Evolutionary conservation across 2,329 filamentous ascomycete genomes (phyloP).

Genomic region (Pyrenophora teres): DNA sequence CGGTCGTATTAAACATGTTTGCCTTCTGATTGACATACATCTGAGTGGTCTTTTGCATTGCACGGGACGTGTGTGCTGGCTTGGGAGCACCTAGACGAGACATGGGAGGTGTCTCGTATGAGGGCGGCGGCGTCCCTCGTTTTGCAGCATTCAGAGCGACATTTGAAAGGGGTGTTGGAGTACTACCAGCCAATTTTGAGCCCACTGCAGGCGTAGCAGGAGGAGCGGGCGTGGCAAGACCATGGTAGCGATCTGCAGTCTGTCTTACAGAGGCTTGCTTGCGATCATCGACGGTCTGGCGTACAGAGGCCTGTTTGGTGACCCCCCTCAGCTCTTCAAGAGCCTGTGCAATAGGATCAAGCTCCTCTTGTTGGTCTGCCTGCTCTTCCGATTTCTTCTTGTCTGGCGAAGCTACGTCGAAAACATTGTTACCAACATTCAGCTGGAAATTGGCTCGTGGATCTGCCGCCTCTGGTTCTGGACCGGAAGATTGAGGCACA

Average conservation of each 20-base stretch:
- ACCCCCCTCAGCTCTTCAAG: conserved; percentile 91
- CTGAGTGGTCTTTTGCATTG: conserved; percentile 94
- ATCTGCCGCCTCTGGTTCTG: conserved; percentile 85
- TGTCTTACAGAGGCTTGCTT: conserved; percentile 83
- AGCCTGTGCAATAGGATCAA: conserved; percentile 89
- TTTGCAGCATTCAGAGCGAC: conserved; percentile 60
- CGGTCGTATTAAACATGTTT: conserved; percentile 67
- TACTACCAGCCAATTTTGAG: conserved; percentile 47
- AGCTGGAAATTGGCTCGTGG: conserved; percentile 90
- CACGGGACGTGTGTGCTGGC: conserved; percentile 87
- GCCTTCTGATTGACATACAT: conserved; percentile 84
- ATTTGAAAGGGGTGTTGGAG: conserved; percentile 53
- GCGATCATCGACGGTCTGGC: conserved; percentile 76
- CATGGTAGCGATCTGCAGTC: conserved; percentile 94
- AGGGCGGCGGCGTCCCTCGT: conserved; percentile 81
- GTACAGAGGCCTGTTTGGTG: conserved; percentile 75
- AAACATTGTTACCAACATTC: conserved; percentile 94
- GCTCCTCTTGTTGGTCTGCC: conserved; percentile 60
- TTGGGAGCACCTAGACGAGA: conserved; percentile 85
- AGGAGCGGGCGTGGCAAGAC: conserved; percentile 79
- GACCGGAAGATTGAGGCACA: conserved; percentile 50
- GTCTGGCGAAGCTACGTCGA: conserved; percentile 84
- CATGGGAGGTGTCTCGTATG: conserved; percentile 73
- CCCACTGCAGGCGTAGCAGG: conserved; percentile 47
- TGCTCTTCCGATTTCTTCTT: conserved; percentile 53